Base-by-base conservation (phyloP, 164 flowering plant species). In the Hamamelis virginiana region DNA sequence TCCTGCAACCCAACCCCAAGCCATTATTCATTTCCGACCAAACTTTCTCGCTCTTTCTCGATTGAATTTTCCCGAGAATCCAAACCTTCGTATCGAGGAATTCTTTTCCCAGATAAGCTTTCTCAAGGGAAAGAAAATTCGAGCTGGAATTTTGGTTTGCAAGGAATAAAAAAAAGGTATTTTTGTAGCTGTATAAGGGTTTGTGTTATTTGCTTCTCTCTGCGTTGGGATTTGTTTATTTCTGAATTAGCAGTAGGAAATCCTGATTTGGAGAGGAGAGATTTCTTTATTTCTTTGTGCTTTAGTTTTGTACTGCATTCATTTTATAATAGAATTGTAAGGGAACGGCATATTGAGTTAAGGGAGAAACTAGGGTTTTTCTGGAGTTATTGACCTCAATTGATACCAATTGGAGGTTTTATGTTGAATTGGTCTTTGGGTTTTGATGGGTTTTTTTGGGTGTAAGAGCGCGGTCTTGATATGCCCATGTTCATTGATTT, bases 181-280 rank as follows among this genome's bases (percentile, higher is more conserved):
- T 15, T 50, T 33, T 66, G 41, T 59, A 26, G 69, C 48, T 71
- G 59, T 59, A 46, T 33, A 5, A 1, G 59, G 64, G 28, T 22
- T 48, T 43, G 14, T n/a, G n/a, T n/a, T n/a, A n/a, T 47, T 66
- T 1, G 59, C 56, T 28, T 44, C 62, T 72, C 75, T 76, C 69
- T 53, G 69, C 59, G 46, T 72, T 72, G 70, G 75, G 79, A 50
- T 75, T 71, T 44, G 66, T 70, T 65, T 28, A 15, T 57, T 64
- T 22, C 27, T 57, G 52, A 21, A 19, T 19, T 27, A 44, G 41
- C 41, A 56, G 57, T 58, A 9, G 26, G 47, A 50, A 62, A 21
- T 71, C 75, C 72, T 43, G 62, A 52, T 71, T 71, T 68, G 50
- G 72, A 68, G 75, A 25, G 71, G 28, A 67, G 62, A 38, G 4